These are phyloP conservation scores for Blastobotrys indianensis DNA, from an alignment of 1,139 yeast genomes.

Conservation along the genomic window DNA sequence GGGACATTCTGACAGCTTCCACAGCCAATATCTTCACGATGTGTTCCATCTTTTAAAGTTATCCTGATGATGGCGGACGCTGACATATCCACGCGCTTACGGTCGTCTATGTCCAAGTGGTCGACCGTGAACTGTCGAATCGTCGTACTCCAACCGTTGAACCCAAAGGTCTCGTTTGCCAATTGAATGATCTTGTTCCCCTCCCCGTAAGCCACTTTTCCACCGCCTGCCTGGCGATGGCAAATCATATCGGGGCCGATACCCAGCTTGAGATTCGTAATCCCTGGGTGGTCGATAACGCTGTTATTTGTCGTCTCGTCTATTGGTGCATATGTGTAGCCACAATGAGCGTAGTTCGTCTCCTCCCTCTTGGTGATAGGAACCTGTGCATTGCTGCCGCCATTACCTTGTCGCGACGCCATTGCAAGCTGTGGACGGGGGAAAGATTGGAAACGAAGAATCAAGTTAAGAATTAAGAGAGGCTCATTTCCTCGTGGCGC, in stretches of 20 bases:
- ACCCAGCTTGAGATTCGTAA: constrained; percentile 23
- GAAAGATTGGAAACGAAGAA: no score
- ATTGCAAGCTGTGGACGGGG: neutral
- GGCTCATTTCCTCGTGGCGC: neutral
- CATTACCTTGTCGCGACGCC: neutral
- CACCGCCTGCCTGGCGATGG: constrained; percentile 51
- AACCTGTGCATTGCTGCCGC: neutral
- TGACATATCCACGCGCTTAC: constrained; percentile 50
- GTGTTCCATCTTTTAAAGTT: constrained; percentile 65
- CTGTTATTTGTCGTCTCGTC: constrained; percentile 1
- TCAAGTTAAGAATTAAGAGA: neutral
- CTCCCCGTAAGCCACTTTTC: constrained; percentile 38
- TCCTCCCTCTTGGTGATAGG: neutral
- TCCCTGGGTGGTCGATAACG: constrained; percentile 1
- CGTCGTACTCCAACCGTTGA: constrained; percentile 58
- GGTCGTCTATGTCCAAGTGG: constrained; percentile 28
- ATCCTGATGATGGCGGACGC: constrained; percentile 63
- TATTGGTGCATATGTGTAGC: constrained; percentile 6
- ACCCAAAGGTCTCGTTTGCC: constrained; percentile 64
- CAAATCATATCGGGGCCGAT: constrained; percentile 91
- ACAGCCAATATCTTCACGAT: constrained; percentile 71
- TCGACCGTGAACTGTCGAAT: constrained; percentile 37
- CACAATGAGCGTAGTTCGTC: neutral
- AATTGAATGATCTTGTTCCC: constrained; percentile 43
- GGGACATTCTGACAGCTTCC: constrained; percentile 66